Conservation (phyloP, 108 stramenopile species). For the Skeletonema costatum region DNA sequence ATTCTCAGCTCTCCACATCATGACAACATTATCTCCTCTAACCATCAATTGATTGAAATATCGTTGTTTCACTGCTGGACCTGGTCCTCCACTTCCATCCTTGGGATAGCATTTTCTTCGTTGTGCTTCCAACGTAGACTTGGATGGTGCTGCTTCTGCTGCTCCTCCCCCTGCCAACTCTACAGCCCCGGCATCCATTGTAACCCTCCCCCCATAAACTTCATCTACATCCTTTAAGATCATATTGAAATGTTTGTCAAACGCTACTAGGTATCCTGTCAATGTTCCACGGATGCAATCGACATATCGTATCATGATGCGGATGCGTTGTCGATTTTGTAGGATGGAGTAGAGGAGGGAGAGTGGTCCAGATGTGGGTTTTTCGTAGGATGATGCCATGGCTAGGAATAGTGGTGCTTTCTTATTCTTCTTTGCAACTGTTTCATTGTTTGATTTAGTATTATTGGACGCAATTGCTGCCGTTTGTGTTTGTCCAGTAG, state of each 20-base stretch:
- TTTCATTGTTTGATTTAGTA: conserved; percentile 2
- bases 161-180: conserved; percentile 40
- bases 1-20: conserved; percentile 68
- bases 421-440: conserved; percentile 8
- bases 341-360: conserved; percentile 58
- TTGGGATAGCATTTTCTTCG: conserved; percentile 41
- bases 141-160: conserved; percentile 26
- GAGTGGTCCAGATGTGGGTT: conserved; percentile 59
- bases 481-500: not conserved
- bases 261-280: conserved; percentile 73
- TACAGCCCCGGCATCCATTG: conserved; percentile 16
- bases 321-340: conserved; percentile 50
- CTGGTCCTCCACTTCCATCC: conserved; percentile 45
- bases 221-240: conserved; percentile 80
- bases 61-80: conserved; percentile 54
- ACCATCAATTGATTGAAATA: conserved; percentile 74
- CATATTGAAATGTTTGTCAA: conserved; percentile 87
- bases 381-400: conserved; percentile 45
- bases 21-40: conserved; percentile 83
- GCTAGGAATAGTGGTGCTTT: conserved; percentile 42
- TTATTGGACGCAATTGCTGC: not conserved
- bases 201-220: conserved; percentile 59
- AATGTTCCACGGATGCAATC: conserved; percentile 80
- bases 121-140: conserved; percentile 43
- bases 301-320: conserved; percentile 74